phyloP scores from a whole-genome alignment of 2,329 filamentous ascomycete genomes.

The Colletotrichum lini region DNA sequence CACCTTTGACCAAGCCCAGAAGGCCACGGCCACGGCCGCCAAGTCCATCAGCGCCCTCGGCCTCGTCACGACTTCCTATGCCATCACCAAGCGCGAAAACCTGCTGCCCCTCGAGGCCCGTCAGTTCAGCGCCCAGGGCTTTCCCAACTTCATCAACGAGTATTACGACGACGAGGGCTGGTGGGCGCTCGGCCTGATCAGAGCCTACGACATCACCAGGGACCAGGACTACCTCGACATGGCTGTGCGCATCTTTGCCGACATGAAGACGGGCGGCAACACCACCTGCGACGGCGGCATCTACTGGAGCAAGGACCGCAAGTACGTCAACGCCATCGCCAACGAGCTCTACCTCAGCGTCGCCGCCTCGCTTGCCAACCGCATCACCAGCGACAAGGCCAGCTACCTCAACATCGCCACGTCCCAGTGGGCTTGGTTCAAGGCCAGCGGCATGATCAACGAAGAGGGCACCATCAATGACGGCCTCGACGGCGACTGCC shows the following conservation, averaged over 20 bases:
- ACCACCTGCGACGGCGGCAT: constrained; percentile 68
- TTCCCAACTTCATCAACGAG: constrained; percentile 63
- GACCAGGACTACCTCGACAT: constrained; percentile 67
- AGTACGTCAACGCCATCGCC: constrained; percentile 68
- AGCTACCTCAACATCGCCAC: constrained; percentile 65
- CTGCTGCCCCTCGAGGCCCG: constrained; percentile 50
- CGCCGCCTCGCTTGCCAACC: constrained; percentile 67
- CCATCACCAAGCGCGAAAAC: constrained; percentile 46
- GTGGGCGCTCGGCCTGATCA: constrained; percentile 74
- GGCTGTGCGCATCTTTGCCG: constrained; percentile 68
- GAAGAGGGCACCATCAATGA: constrained; percentile 66
- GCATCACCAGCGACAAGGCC: constrained; percentile 55
- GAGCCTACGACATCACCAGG: constrained; percentile 68
- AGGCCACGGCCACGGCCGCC: constrained; percentile 52
- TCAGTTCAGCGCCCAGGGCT: constrained; percentile 45
- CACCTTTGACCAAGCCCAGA: constrained; percentile 63
- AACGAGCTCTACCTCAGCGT: constrained; percentile 72
- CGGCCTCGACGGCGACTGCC: constrained; percentile 63
- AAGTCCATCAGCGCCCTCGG: constrained; percentile 57
- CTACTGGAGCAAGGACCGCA: constrained; percentile 68
- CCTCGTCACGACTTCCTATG: constrained; percentile 56
- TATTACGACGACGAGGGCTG: constrained; percentile 75
- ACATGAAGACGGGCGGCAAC: constrained; percentile 65
- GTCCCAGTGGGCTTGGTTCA: constrained; percentile 68
- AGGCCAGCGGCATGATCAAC: constrained; percentile 66